phyloP scores from a whole-genome alignment of 202 grass and related monocot species.

The Musa balbisiana region DNA sequence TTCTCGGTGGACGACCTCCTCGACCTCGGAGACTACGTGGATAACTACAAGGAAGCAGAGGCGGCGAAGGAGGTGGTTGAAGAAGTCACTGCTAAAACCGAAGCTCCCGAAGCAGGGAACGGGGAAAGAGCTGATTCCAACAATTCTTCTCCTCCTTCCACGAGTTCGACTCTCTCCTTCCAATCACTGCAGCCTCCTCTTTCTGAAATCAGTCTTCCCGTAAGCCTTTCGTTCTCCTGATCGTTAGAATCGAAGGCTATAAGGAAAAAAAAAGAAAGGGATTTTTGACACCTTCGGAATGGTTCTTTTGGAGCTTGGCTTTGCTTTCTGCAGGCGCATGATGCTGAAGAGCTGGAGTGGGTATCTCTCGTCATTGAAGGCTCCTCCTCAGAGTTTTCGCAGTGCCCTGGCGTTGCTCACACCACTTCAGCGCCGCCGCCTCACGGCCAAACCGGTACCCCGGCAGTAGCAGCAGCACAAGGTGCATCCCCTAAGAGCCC shows the following conservation, averaged over 20 bases:
- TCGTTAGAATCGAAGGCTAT: constrained; percentile 4
- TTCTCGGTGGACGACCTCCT: constrained; percentile 75
- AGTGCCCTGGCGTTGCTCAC: not conserved
- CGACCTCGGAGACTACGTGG: constrained; percentile 72
- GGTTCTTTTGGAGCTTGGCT: constrained; percentile 2
- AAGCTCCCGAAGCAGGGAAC: constrained; percentile 2
- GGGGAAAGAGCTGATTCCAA: constrained; percentile 15
- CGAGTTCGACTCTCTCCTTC: not conserved
- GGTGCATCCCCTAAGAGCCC: constrained; percentile 17
- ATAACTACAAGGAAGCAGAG: constrained; percentile 12
- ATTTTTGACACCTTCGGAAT: too few species aligned
- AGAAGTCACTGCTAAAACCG: not conserved
- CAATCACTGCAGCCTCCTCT: not conserved
- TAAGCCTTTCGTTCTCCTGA: constrained; percentile 22
- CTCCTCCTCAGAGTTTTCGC: constrained; percentile 52
- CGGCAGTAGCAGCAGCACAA: constrained; percentile 13
- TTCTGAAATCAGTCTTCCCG: constrained; percentile 63
- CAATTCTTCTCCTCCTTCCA: constrained; percentile 1
- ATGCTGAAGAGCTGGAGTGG: constrained; percentile 87
- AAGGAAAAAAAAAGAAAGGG: not conserved
- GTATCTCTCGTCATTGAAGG: constrained; percentile 86
- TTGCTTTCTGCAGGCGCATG: constrained; percentile 45
- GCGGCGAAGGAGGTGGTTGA: not conserved
- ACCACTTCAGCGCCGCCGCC: constrained; percentile 18
- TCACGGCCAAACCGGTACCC: too few species aligned